A percentile compares a stretch with the other conserved stretches of the same genome.
Conservation (phyloP, 305 asterid species). For the Fraxinus angustifolia region DNA sequence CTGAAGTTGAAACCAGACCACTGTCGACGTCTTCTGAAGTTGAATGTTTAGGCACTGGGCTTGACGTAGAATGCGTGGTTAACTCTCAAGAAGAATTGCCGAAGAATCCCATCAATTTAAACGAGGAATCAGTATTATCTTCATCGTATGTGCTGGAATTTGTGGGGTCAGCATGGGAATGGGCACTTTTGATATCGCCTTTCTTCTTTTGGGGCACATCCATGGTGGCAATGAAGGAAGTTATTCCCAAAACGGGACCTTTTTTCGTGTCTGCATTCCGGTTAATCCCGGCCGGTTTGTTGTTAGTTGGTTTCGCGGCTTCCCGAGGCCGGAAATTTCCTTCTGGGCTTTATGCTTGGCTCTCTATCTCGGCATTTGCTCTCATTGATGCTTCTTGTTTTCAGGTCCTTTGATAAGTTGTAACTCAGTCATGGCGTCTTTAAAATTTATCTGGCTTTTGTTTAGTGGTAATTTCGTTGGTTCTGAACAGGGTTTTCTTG, state of each 20-base stretch:
- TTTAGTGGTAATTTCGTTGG: conserved; percentile 18
- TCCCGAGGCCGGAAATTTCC: conserved; percentile 62
- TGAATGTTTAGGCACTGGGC: conserved; percentile 65
- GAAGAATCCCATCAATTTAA: conserved; percentile 25
- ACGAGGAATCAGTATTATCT: conserved; percentile 26
- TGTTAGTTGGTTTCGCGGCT: conserved; percentile 69
- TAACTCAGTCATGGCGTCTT: not conserved
- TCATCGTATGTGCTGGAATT: conserved; percentile 28
- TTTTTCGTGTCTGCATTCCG: conserved; percentile 81
- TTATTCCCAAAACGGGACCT: conserved; percentile 81
- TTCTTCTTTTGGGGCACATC: conserved; percentile 99
- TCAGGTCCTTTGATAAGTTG: conserved; percentile 54
- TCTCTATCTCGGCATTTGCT: conserved; percentile 69
- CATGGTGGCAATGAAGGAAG: conserved; percentile 97
- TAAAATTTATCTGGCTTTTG: conserved; percentile 5
- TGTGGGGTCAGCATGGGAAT: conserved; percentile 48
- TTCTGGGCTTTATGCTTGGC: conserved; percentile 78
- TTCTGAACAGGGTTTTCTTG: conserved; percentile 83
- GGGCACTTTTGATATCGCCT: conserved; percentile 75
- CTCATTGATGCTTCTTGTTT: conserved; percentile 84
- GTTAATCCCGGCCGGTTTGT: conserved; percentile 74
- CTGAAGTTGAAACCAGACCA: conserved; percentile 32
- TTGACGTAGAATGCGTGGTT: conserved; percentile 55
- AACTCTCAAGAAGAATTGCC: conserved; percentile 32
- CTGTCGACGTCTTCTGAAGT: conserved; percentile 37